Conservation (phyloP, 1,139 yeast species). For the Hansenula lynferdii region DNA sequence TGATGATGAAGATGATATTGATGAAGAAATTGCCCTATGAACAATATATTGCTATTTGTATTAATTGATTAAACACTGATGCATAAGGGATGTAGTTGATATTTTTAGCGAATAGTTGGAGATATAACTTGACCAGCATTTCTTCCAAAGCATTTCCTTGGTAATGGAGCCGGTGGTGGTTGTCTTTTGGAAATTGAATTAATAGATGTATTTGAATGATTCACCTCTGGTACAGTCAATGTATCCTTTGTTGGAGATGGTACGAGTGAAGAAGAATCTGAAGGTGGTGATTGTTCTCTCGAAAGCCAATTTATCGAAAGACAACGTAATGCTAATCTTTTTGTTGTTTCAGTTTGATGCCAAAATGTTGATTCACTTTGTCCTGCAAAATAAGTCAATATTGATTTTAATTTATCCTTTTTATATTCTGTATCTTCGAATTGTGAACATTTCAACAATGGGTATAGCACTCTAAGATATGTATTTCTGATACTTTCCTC, state of each 20-base stretch:
- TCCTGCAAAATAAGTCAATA: conserved; percentile 44
- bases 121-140: neutral
- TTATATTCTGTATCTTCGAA: conserved; percentile 55
- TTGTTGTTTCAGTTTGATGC: conserved; percentile 37
- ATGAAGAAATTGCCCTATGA: conserved; percentile 20
- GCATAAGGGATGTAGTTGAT: too few relatives aligned
- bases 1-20: conserved; percentile 32
- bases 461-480: conserved; percentile 70
- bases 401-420: conserved; percentile 43
- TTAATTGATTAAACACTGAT: too few relatives aligned
- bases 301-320: conserved; percentile 53
- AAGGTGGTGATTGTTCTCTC: conserved; percentile 8
- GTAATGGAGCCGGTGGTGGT: conserved; percentile 30
- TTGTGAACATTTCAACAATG: conserved; percentile 65
- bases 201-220: conserved; percentile 24
- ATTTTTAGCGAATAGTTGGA: neutral
- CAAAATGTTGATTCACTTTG: conserved; percentile 24
- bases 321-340: conserved; percentile 60
- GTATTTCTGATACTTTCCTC: conserved; percentile 67
- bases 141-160: conserved; percentile 18
- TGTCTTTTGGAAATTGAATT: conserved; percentile 29
- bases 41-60: too few relatives aligned
- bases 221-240: conserved; percentile 14
- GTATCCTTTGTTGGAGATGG: conserved; percentile 8
- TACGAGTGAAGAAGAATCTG: conserved; percentile 6